These are phyloP conservation scores for Dothistroma septosporum DNA, from an alignment of 2,329 filamentous ascomycete species.

Conservation along the genomic window DNA sequence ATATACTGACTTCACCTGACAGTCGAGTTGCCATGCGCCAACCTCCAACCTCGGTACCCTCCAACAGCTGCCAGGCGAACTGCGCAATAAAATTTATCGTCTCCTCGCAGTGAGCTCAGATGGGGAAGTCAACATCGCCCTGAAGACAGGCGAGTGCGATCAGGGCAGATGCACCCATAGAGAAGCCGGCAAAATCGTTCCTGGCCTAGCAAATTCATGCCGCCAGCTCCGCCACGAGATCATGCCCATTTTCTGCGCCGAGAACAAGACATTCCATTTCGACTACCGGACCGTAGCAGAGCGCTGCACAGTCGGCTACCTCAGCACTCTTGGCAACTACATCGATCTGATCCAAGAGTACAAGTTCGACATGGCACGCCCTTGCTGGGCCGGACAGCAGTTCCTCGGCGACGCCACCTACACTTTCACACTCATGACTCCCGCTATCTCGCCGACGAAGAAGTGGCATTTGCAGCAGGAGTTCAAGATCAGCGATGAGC, in stretches of 20 bases:
- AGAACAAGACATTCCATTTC: conserved; percentile 24
- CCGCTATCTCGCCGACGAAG: not conserved
- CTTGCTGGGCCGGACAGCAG: conserved; percentile 8
- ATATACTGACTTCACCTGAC: not conserved
- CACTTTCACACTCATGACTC: conserved; percentile 12
- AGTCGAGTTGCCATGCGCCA: not conserved
- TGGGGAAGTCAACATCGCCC: conserved; percentile 13
- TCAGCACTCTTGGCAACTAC: conserved; percentile 18
- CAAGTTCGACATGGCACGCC: conserved; percentile 15
- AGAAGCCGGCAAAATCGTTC: conserved; percentile 14
- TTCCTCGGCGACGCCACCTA: conserved; percentile 20
- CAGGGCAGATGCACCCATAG: conserved; percentile 21
- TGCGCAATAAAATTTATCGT: conserved; percentile 29
- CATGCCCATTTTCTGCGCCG: conserved; percentile 23
- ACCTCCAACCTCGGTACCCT: conserved; percentile 25
- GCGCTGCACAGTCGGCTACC: conserved; percentile 22
- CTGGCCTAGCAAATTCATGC: conserved; percentile 26
- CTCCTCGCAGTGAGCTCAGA: conserved; percentile 12
- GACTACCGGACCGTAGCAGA: conserved; percentile 24
- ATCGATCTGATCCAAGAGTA: conserved; percentile 18
- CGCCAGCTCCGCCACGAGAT: conserved; percentile 25
- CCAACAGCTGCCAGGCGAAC: conserved; percentile 25
- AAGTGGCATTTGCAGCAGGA: not conserved
- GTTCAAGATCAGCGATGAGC: not conserved
- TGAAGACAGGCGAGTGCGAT: conserved; percentile 16